These are phyloP conservation scores for Elaeis guineensis DNA, from an alignment of 176 grass and related monocot genomes.

Conservation along the genomic window DNA sequence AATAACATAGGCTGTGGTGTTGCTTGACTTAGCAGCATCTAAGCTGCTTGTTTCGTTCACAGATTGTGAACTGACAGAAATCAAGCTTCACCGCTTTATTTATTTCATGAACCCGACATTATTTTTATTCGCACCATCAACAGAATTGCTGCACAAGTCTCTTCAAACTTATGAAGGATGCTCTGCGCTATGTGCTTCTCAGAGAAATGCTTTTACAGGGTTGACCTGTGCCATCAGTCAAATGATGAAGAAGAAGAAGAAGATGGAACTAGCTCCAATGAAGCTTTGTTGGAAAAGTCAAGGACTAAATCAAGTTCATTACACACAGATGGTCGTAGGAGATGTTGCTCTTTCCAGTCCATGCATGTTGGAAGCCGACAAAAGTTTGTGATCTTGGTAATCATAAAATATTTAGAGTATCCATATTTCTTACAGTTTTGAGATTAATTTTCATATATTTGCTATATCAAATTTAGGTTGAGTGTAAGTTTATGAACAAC, in stretches of 20 bases:
- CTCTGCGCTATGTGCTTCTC: slow-evolving; percentile 19
- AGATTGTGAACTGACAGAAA: no score
- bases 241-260: slow-evolving; percentile 98
- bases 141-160: background rate
- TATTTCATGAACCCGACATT: no score
- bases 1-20: no score
- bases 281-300: slow-evolving; percentile 78
- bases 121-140: no score
- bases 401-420: background rate
- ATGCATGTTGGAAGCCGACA: slow-evolving; percentile 86
- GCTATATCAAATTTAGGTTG: no score
- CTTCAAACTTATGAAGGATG: slow-evolving; percentile 9
- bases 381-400: slow-evolving; percentile 96
- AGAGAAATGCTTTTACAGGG: slow-evolving; percentile 51
- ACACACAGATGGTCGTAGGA: slow-evolving; percentile 40
- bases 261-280: slow-evolving; percentile 46
- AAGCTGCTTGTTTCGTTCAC: no score
- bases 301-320: slow-evolving; percentile 38
- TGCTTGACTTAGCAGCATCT: no score
- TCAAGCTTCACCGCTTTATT: no score
- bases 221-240: slow-evolving; percentile 95
- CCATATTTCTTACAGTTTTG: no score
- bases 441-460: no score
- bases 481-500: no score
- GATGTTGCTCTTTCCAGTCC: slow-evolving; percentile 49